These are phyloP conservation scores for Echria macrotheca DNA, from an alignment of 495 filamentous ascomycete species.

Conservation along the genomic window DNA sequence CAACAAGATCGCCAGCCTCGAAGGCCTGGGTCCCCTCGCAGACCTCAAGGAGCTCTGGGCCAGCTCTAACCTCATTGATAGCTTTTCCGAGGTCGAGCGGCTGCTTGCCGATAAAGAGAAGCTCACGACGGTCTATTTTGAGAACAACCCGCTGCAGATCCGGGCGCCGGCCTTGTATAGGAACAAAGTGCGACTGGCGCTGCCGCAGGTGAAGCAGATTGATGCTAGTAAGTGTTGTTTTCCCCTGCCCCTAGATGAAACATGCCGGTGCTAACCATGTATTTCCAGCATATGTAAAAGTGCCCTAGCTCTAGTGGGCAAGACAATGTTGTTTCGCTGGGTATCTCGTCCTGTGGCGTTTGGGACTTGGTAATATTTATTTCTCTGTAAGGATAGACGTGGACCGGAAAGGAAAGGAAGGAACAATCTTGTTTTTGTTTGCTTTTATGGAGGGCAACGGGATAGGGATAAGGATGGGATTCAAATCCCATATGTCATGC, in stretches of 20 bases:
- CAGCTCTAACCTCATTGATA: constrained; percentile 74
- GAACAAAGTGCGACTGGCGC: constrained; percentile 82
- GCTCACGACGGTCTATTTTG: constrained; percentile 91
- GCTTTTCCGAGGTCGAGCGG: constrained; percentile 78
- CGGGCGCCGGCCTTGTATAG: constrained; percentile 72
- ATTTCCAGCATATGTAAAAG: constrained; percentile 34
- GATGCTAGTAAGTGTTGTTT: constrained; percentile 97
- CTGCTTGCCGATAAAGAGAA: constrained; percentile 71
- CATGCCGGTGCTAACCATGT: neutral
- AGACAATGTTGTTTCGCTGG: too few species aligned
- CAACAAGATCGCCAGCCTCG: constrained; percentile 73
- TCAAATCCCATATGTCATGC: too few species aligned
- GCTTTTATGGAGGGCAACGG: too few species aligned
- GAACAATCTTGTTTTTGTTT: too few species aligned
- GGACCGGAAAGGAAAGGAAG: too few species aligned
- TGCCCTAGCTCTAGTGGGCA: constrained; percentile 1
- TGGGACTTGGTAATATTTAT: too few species aligned
- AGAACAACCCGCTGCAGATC: constrained; percentile 87
- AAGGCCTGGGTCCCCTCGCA: constrained; percentile 61
- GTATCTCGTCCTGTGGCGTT: too few species aligned
- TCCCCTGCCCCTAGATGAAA: too few species aligned
- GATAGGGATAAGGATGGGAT: too few species aligned
- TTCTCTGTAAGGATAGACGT: too few species aligned
- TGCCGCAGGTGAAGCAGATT: constrained; percentile 87
- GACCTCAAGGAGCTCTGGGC: constrained; percentile 91